Conservation (phyloP, 2,329 filamentous ascomycete genomes). For the Chlorencoelia australis region DNA sequence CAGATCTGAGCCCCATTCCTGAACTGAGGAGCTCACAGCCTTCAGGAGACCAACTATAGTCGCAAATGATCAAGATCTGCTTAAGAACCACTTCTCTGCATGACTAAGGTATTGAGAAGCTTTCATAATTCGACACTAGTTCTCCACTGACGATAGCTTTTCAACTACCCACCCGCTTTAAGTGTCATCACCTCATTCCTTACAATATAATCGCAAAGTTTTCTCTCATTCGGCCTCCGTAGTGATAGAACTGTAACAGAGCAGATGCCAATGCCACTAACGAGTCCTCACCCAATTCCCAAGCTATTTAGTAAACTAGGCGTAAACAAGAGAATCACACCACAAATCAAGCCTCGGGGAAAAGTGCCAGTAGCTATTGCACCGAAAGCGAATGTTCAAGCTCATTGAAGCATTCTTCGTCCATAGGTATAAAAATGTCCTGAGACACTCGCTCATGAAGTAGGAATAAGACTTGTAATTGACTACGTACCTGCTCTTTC, state of each 20-base stretch:
- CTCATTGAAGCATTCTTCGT: conserved; percentile 45
- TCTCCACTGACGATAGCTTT: no score
- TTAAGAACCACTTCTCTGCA: no score
- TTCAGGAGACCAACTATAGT: no score
- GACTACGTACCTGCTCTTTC: conserved; percentile 31
- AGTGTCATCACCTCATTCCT: no score
- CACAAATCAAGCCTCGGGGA: conserved; percentile 36
- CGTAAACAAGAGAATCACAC: conserved; percentile 36
- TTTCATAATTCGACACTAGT: no score
- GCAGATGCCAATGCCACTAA: conserved; percentile 37
- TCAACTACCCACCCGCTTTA: no score
- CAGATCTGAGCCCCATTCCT: no score
- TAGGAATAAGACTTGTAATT: not conserved
- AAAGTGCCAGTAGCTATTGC: conserved; percentile 40
- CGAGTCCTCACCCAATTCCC: conserved; percentile 41
- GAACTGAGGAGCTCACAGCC: no score
- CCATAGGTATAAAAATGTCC: conserved; percentile 38
- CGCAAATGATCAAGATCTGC: no score
- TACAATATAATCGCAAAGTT: conserved; percentile 35
- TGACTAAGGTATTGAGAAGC: no score
- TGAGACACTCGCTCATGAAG: conserved; percentile 16
- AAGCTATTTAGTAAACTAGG: conserved; percentile 33
- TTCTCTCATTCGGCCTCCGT: conserved; percentile 36
- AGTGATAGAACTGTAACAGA: conserved; percentile 38
- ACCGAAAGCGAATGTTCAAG: conserved; percentile 40